Percentiles rank a stretch among this genome's conserved stretches.
These are phyloP conservation scores for Lactarius deliciosus DNA, from an alignment of 768 basidiomycete species.

Conservation along the genomic window DNA sequence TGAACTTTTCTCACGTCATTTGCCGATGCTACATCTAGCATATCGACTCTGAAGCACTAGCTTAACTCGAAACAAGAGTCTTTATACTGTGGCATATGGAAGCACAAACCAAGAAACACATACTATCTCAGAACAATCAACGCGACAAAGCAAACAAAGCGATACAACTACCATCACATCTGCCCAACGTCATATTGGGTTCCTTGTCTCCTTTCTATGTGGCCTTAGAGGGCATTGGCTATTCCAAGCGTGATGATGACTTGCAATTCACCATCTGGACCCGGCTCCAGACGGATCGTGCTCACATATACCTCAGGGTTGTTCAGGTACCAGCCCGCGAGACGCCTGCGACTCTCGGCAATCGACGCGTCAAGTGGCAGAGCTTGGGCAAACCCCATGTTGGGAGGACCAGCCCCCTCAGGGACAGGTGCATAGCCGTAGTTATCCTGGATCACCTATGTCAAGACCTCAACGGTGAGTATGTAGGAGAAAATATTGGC, in stretches of 20 bases:
- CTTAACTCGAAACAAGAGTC: no score
- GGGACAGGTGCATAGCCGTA: not conserved
- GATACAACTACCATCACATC: not conserved
- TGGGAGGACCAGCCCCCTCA: not conserved
- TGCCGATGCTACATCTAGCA: not conserved
- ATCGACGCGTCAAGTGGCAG: not conserved
- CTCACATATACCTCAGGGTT: not conserved
- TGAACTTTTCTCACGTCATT: not conserved
- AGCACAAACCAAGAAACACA: not conserved
- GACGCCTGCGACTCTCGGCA: not conserved
- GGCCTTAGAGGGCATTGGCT: not conserved
- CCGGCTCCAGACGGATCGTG: not conserved
- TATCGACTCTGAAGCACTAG: not conserved
- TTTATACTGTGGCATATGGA: not conserved
- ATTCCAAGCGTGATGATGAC: slow-evolving; percentile 9
- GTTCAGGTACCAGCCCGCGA: slow-evolving; percentile 6
- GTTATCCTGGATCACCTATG: not conserved
- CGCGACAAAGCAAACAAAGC: not conserved
- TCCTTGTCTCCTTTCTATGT: not conserved
- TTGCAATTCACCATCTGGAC: not conserved
- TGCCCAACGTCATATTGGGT: not conserved
- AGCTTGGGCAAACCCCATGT: no score
- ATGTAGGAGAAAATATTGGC: not conserved
- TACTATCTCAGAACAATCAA: not conserved
- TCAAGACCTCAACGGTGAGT: not conserved